A percentile compares a stretch with the other conserved stretches of the same genome.
These are phyloP conservation scores for Fusarium sp. DNA, from an alignment of 2,329 filamentous ascomycete species.

Conservation along the genomic window DNA sequence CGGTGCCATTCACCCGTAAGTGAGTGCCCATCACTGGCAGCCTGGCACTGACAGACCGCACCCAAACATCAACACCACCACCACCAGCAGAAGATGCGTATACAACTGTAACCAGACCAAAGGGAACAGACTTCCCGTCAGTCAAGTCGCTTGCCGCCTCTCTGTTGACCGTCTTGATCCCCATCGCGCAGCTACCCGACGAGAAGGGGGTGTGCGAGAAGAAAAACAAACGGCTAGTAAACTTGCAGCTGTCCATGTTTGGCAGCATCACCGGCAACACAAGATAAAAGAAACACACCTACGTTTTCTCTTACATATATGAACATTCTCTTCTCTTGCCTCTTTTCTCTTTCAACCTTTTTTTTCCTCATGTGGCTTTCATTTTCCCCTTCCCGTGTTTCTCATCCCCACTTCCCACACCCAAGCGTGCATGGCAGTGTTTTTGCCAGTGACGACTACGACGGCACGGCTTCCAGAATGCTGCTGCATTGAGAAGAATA, in stretches of 20 bases:
- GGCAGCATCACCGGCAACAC: background rate
- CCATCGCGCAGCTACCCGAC: background rate
- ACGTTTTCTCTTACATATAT: too few relatives aligned
- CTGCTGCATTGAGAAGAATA: background rate
- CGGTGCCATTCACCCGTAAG: background rate
- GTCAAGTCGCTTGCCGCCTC: background rate
- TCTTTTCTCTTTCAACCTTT: background rate
- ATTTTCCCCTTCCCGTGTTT: background rate
- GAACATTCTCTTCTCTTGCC: background rate
- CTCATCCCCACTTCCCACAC: background rate
- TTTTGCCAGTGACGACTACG: background rate
- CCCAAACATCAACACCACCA: background rate
- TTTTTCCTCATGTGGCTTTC: background rate
- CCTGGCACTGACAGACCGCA: background rate
- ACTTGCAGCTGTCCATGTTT: background rate
- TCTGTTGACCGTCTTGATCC: background rate
- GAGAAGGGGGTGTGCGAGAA: background rate
- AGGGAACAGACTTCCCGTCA: background rate
- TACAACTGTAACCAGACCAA: background rate
- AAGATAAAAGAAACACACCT: background rate
- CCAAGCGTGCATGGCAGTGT: background rate
- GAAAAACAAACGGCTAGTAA: background rate
- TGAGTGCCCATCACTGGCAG: background rate
- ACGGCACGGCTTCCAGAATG: background rate
- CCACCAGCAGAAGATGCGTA: background rate